Base-by-base conservation (phyloP, 1,139 yeast species). In the Pichia sp. region DNA sequence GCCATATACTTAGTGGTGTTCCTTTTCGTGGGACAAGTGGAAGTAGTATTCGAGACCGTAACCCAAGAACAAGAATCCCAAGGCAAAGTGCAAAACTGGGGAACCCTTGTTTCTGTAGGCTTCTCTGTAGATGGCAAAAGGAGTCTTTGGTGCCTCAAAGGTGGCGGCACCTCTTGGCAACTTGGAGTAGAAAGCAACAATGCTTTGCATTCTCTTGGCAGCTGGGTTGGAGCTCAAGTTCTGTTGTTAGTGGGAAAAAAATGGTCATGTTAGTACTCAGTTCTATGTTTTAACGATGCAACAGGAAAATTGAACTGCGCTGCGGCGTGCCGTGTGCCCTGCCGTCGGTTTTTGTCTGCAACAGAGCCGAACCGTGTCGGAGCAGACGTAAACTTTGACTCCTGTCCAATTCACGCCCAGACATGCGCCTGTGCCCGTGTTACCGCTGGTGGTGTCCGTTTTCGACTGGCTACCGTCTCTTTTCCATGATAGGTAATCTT, bases 171-270 rank as follows among this genome's bases (percentile, higher is more conserved):
- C 99, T 73, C 90, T 92, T 70, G 99, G 99, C 69, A 93, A 83
- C 67, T 90, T 85, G 79, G 92, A 88, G 87, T 93, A 93, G 82
- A 93, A 90, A 63, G 89, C 80, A 66, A 93, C 97, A 67, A 93
- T 96, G 72, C 89, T 89, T 66, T 89, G 86, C 87, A 93, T 90
- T 79, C 96, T 90, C 82, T 90, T 90, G 67, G 98, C 97, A 69
- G 92, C 87, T 68, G 97, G 97, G 76, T 90, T 89, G 63, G 96
- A 81, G 57, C 96, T 96, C 67, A 93, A 79, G 87, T 90, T 90
- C 88, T 86, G 72, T 32, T 44, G n/a, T 26, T 60, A 42, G 8
- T 30, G 19, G 11, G 16, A 34, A 16, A 32, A 4, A 26, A 36
- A 53, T 19, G 32, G 29, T 42, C 1, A 40, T 30, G 44, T 23